These are phyloP conservation scores for Apostasia shenzhenica DNA, from an alignment of 106 monocot genomes.

Conservation along the genomic window DNA sequence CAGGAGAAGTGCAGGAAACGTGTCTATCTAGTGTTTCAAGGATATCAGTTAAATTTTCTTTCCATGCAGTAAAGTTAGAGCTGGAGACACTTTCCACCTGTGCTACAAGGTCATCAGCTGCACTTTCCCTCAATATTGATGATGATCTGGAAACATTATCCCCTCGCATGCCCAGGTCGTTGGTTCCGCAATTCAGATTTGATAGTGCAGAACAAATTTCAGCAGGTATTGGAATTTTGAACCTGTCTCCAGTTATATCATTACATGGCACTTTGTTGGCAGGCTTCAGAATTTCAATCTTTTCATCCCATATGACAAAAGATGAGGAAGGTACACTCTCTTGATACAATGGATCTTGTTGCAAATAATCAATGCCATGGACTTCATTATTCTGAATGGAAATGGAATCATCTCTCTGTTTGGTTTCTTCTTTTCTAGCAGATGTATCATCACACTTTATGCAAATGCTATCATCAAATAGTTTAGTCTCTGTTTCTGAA, in stretches of 20 bases:
- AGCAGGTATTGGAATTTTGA: neutral
- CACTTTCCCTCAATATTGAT: neutral
- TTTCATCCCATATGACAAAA: slow-evolving; percentile 67
- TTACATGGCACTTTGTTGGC: slow-evolving; percentile 28
- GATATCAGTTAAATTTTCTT: neutral
- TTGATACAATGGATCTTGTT: slow-evolving; percentile 7
- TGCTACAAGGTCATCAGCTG: neutral
- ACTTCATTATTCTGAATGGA: slow-evolving; percentile 5
- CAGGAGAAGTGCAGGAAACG: slow-evolving; percentile 12
- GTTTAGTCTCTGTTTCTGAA: neutral
- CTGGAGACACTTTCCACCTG: neutral
- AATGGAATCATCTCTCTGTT: neutral
- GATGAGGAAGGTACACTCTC: neutral
- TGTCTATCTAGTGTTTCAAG: neutral
- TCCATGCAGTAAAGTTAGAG: neutral
- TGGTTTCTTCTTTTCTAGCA: neutral
- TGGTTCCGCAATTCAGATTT: neutral
- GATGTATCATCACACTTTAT: neutral
- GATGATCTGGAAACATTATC: neutral
- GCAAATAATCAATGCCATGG: neutral
- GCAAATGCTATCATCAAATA: neutral
- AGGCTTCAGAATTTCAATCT: slow-evolving; percentile 39
- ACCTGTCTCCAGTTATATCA: slow-evolving; percentile 21
- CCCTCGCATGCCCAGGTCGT: neutral
- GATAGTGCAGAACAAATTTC: neutral